Percentiles rank a stretch among this genome's conserved stretches.
These are phyloP conservation scores for Aspergillus brasiliensis DNA, from an alignment of 2,329 filamentous ascomycete genomes.

Conservation along the genomic window DNA sequence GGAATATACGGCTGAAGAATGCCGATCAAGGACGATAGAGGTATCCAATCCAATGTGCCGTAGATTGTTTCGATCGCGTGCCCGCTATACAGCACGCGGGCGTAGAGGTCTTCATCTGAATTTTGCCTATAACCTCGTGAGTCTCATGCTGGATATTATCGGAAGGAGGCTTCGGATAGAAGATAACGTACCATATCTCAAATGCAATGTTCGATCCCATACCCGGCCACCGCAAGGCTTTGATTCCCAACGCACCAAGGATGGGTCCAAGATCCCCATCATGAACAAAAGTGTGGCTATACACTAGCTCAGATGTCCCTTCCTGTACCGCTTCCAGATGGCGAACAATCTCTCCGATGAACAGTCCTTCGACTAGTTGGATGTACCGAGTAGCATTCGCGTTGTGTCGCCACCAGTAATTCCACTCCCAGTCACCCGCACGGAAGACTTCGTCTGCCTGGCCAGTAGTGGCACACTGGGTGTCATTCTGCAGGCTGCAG, in stretches of 20 bases:
- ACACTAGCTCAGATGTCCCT: constrained; percentile 27
- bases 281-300: constrained; percentile 41
- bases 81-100: constrained; percentile 36
- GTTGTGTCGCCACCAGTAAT: constrained; percentile 43
- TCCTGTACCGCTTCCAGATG: constrained; percentile 32
- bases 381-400: constrained; percentile 40
- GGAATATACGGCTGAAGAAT: constrained; percentile 33
- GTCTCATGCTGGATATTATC: neutral
- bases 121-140: constrained; percentile 24
- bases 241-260: constrained; percentile 39
- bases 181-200: constrained; percentile 38
- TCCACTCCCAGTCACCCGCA: constrained; percentile 47
- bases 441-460: constrained; percentile 43
- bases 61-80: constrained; percentile 32
- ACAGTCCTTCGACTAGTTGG: constrained; percentile 39
- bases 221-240: constrained; percentile 41
- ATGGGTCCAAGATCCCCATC: constrained; percentile 43
- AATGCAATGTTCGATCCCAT: constrained; percentile 45
- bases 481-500: constrained; percentile 30
- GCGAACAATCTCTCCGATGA: constrained; percentile 40
- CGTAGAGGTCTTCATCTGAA: constrained; percentile 19
- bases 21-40: constrained; percentile 25
- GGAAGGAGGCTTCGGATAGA: too few relatives aligned
- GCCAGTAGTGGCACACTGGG: constrained; percentile 33
- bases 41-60: constrained; percentile 34